Conservation (phyloP, 2,329 filamentous ascomycete genomes). For the Colletotrichum higginsianum region DNA sequence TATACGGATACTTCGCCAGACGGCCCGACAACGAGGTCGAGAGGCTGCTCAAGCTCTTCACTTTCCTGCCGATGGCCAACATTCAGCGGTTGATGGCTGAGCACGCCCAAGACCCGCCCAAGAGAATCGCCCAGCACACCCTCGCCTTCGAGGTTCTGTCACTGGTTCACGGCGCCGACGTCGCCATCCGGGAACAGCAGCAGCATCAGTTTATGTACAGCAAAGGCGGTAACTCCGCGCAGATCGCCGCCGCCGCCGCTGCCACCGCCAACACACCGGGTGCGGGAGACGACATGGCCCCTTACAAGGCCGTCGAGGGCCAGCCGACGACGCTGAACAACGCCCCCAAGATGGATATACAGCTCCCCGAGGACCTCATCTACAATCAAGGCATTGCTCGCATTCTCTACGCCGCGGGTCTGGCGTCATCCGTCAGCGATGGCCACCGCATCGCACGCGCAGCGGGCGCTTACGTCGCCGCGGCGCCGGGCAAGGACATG, state of each 20-base stretch:
- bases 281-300: conserved; percentile 32
- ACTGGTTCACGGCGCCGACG: conserved; percentile 80
- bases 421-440: conserved; percentile 69
- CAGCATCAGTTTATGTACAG: conserved; percentile 68
- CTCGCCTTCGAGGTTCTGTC: conserved; percentile 87
- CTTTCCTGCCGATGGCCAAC: conserved; percentile 82
- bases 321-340: conserved; percentile 57
- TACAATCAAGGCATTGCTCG: conserved; percentile 67
- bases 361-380: conserved; percentile 72
- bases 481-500: conserved; percentile 59
- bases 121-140: conserved; percentile 84
- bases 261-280: conserved; percentile 27
- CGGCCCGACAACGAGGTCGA: conserved; percentile 87
- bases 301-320: conserved; percentile 42
- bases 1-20: conserved; percentile 92
- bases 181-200: conserved; percentile 74
- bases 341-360: conserved; percentile 67
- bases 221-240: conserved; percentile 43
- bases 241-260: background rate
- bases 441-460: conserved; percentile 70
- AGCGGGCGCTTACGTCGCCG: conserved; percentile 74
- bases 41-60: conserved; percentile 88
- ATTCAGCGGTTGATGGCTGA: conserved; percentile 78
- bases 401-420: conserved; percentile 72
- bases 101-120: conserved; percentile 77